phyloP scores from a whole-genome alignment of 2,329 filamentous ascomycete genomes.

The Mariannaea elegans region DNA sequence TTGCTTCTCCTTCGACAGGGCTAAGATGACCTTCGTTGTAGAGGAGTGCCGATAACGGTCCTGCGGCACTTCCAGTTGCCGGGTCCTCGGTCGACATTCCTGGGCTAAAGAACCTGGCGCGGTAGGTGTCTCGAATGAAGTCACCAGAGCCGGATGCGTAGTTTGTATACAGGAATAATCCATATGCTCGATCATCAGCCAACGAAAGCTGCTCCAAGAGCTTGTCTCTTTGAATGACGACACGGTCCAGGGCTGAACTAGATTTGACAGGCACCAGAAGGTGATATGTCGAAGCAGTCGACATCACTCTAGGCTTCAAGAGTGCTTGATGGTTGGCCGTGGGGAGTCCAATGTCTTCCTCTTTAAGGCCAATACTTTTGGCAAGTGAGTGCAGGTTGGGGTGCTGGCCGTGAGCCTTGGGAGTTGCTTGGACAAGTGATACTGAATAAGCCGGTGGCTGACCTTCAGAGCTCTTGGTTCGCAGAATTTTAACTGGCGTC shows the following conservation, averaged over 20 bases:
- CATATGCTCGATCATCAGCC: neutral
- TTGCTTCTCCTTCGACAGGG: neutral
- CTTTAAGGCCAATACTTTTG: neutral
- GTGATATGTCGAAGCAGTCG: constrained; percentile 1
- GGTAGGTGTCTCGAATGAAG: constrained; percentile 2
- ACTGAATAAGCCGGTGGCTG: neutral
- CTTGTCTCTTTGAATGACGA: neutral
- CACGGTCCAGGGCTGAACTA: neutral
- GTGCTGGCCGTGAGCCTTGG: constrained; percentile 1
- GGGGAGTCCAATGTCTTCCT: neutral
- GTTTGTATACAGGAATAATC: constrained; percentile 3
- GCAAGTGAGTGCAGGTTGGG: neutral
- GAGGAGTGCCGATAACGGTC: constrained; percentile 28
- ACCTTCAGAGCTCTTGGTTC: neutral
- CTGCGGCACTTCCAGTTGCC: constrained; percentile 35
- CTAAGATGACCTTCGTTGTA: constrained; percentile 12
- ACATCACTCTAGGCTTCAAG: constrained; percentile 2
- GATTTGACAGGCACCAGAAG: constrained; percentile 7
- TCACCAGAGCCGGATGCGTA: neutral
- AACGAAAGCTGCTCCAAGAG: constrained; percentile 3
- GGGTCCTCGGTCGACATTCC: constrained; percentile 35
- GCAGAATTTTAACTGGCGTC: neutral
- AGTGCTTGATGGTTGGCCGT: neutral
- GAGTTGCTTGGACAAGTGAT: constrained; percentile 6
- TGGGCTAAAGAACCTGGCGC: constrained; percentile 34